These are phyloP conservation scores for Pezicula radicicola DNA, from an alignment of 2,329 filamentous ascomycete genomes.

Conservation along the genomic window DNA sequence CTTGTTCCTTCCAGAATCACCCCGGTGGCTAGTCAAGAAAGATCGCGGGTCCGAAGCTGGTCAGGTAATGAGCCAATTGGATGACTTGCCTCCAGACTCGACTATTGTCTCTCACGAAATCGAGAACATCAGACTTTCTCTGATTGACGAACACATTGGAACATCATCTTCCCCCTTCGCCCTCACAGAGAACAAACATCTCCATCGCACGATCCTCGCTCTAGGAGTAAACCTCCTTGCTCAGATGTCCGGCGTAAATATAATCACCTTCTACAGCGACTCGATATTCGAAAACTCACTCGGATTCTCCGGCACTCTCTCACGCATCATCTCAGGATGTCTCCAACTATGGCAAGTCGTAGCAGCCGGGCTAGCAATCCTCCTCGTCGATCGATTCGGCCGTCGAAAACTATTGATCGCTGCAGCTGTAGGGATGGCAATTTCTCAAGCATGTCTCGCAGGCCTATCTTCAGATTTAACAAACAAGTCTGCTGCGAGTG, in stretches of 20 bases:
- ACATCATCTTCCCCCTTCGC: not conserved
- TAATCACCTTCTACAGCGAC: constrained; percentile 28
- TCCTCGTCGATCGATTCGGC: not conserved
- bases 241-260: constrained; percentile 26
- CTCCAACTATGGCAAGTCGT: constrained; percentile 17
- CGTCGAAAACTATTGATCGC: not conserved
- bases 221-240: constrained; percentile 25
- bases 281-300: constrained; percentile 25
- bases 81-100: constrained; percentile 35
- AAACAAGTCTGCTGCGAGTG: not conserved
- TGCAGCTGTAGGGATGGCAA: not conserved
- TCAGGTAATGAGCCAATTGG: constrained; percentile 24
- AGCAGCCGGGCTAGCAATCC: not conserved
- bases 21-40: constrained; percentile 1
- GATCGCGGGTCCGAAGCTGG: constrained; percentile 24
- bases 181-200: not conserved
- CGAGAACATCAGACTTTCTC: constrained; percentile 51
- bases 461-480: not conserved
- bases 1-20: constrained; percentile 2
- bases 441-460: not conserved
- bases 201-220: constrained; percentile 23
- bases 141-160: not conserved
- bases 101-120: constrained; percentile 53
- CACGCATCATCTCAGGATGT: constrained; percentile 22
- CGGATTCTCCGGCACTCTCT: constrained; percentile 17